Base-by-base conservation (phyloP, 2,329 filamentous ascomycete species). In the Rachicladosporium sp. region DNA sequence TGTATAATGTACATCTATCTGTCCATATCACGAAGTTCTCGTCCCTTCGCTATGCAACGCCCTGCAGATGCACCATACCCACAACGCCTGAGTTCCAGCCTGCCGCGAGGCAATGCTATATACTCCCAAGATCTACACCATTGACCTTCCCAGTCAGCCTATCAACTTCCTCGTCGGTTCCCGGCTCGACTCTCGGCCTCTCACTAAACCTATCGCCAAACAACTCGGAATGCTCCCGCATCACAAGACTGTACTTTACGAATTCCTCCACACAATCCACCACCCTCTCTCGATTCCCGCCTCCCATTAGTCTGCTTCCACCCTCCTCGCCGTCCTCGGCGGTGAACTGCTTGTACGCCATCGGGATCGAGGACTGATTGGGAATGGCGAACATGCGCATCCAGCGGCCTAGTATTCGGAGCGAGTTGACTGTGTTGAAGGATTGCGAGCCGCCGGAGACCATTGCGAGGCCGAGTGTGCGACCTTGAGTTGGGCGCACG, bases 341-440 rank as follows among this genome's bases (percentile, higher is more conserved):
- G 3, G 39, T 41, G 36, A 80, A 80, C 34, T 76, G 72, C 4
- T 67, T 80, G 45, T 76, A 81, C 0, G 76, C 78, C 53, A 64
- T 71, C 0, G 78, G 78, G 2, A 82, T 66, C 0, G 71, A 77
- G 15, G 69, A 74, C 54, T 82, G 78, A 51, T 82, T 82, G 0
- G 76, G 74, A 19, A 80, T 78, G 1, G 69, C 36, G 27, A 52
- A 54, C 50, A 54, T 53, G 4, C 51, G 41, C 51, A 54, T 54
- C 78, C 77, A 82, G 0, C 78, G 68, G 0, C 78, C 78, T 0
- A 82, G 64, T 8, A 81, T 69, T 0, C 77, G 68, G n/a, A 82
- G 61, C 1, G 69, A 69, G 50, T 81, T 82, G 6, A 81, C 74
- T 0, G 75, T 71, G 48, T 82, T 82, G 61, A 82, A 82, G 0